A percentile compares a stretch with the other conserved stretches of the same genome.
Evolutionary conservation across 768 basidiomycete genomes (phyloP).

Genomic region (Dentipellis fragilis): DNA sequence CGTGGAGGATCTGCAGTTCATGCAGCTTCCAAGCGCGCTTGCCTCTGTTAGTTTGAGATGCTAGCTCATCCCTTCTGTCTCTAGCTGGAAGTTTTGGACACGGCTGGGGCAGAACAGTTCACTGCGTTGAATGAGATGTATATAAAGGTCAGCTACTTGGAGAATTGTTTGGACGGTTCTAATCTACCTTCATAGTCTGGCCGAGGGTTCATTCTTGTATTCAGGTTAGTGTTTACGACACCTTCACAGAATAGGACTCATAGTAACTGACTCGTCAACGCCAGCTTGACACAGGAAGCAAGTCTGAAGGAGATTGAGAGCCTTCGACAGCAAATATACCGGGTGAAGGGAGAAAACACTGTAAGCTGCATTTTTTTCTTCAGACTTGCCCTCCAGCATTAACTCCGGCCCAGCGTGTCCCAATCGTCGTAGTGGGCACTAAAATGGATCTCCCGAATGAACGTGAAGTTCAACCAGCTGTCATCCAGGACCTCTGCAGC

Average conservation of each 20-base stretch:
- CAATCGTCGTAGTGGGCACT: conserved; percentile 81
- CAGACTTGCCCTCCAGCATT: background rate
- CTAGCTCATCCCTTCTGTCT: background rate
- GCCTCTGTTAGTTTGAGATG: background rate
- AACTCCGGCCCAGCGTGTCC: conserved; percentile 37
- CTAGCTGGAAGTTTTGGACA: conserved; percentile 75
- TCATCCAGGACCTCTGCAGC: conserved; percentile 53
- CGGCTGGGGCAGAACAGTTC: conserved; percentile 83
- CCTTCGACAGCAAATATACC: conserved; percentile 72
- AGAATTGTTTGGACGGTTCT: background rate
- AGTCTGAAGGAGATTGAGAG: conserved; percentile 72
- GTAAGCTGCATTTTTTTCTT: conserved; percentile 25
- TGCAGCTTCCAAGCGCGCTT: too few relatives aligned
- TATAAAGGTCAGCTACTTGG: conserved; percentile 48
- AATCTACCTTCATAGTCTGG: conserved; percentile 35
- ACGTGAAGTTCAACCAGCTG: conserved; percentile 60
- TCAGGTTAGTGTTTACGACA: conserved; percentile 38
- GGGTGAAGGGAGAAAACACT: conserved; percentile 62
- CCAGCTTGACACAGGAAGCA: conserved; percentile 72
- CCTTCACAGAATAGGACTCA: background rate
- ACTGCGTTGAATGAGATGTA: conserved; percentile 72
- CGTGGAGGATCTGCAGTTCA: too few relatives aligned
- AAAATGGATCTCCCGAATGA: conserved; percentile 76
- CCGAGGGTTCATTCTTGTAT: conserved; percentile 74
- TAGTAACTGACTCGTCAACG: background rate